These are phyloP conservation scores for Termitomyces sp. DNA, from an alignment of 768 basidiomycete species.

Conservation along the genomic window DNA sequence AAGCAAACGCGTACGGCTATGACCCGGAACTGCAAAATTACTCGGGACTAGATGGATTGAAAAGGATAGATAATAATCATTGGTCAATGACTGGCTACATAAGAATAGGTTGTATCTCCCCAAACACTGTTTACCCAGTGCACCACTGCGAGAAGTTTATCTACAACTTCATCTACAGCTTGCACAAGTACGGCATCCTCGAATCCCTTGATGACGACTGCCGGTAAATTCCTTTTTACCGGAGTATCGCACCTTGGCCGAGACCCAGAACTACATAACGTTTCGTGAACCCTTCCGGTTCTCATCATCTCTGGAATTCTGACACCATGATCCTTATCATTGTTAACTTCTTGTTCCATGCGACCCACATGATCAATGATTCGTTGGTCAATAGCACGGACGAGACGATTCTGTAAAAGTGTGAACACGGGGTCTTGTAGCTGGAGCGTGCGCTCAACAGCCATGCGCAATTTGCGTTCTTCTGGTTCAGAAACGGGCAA, in stretches of 20 bases:
- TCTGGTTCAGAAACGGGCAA: conserved; percentile 29
- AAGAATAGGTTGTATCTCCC: conserved; percentile 28
- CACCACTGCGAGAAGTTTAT: conserved; percentile 35
- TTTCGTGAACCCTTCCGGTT: conserved; percentile 23
- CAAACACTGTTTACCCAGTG: conserved; percentile 55
- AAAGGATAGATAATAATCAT: too few relatives aligned
- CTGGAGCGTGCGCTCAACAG: conserved; percentile 60
- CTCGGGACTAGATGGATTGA: too few relatives aligned
- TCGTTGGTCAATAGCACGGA: conserved; percentile 31
- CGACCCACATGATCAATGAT: not conserved
- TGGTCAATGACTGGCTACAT: too few relatives aligned
- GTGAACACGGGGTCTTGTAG: conserved; percentile 62
- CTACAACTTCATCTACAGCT: conserved; percentile 36
- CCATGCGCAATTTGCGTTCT: conserved; percentile 48
- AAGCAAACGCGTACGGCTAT: too few relatives aligned
- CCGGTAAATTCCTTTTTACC: not conserved
- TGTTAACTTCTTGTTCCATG: not conserved
- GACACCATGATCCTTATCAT: not conserved
- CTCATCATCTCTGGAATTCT: conserved; percentile 28
- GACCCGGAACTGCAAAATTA: too few relatives aligned
- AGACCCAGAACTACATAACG: not conserved
- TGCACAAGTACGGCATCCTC: conserved; percentile 54
- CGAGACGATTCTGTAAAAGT: conserved; percentile 55
- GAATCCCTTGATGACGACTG: conserved; percentile 51
- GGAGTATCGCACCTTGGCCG: not conserved